These are phyloP conservation scores for Loxodes magnus DNA, from an alignment of 73 alveolate species.

Conservation along the genomic window DNA sequence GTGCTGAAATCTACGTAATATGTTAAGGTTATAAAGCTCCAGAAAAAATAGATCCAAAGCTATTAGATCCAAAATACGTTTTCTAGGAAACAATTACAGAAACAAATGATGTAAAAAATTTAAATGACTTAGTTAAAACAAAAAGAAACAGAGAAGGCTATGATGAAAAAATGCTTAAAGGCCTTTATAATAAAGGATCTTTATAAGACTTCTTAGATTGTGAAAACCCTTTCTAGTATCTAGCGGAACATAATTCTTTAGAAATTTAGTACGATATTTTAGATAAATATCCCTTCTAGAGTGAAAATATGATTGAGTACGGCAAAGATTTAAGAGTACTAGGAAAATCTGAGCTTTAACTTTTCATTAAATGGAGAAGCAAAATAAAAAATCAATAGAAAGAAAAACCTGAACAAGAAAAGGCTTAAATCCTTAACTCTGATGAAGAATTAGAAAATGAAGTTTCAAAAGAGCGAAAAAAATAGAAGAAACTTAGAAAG, in stretches of 20 bases:
- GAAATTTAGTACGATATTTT: constrained; percentile 52
- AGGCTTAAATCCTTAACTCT: constrained; percentile 19
- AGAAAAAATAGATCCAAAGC: constrained; percentile 86
- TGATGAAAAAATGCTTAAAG: constrained; percentile 53
- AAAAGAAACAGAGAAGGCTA: constrained; percentile 87
- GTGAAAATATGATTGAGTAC: constrained; percentile 60
- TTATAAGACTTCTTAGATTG: constrained; percentile 73
- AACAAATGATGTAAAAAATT: constrained; percentile 57
- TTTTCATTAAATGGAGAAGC: constrained; percentile 74
- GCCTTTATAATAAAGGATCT: constrained; percentile 64
- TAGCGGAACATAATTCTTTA: constrained; percentile 56
- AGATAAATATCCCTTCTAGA: constrained; percentile 25
- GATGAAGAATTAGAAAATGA: constrained; percentile 54
- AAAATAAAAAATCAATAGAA: constrained; percentile 51
- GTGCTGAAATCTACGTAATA: constrained; percentile 96
- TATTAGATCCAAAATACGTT: constrained; percentile 90
- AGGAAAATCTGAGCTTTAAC: constrained; percentile 80
- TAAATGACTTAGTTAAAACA: constrained; percentile 68
- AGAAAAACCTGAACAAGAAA: constrained; percentile 21
- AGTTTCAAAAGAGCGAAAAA: constrained; percentile 45
- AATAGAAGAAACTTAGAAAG: constrained; percentile 47
- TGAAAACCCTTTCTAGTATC: constrained; percentile 80
- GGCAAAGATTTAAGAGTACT: constrained; percentile 74
- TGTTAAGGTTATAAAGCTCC: constrained; percentile 92
- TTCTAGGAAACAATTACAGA: constrained; percentile 70